Base-by-base conservation (phyloP, 352 stramenopile genomes). In the Phytophthora fragariae region DNA sequence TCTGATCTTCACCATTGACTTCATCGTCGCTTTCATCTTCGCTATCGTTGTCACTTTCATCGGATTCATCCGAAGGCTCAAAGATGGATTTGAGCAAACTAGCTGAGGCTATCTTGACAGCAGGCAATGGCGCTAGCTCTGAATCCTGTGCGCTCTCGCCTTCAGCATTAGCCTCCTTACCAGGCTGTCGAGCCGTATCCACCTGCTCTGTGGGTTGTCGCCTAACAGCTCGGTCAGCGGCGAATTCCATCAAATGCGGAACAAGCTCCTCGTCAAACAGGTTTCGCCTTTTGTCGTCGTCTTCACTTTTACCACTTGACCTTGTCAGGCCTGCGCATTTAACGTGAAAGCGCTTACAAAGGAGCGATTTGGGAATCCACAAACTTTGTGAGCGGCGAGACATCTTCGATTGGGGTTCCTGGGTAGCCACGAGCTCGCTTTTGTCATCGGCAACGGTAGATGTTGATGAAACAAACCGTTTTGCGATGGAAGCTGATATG, bases 341-440 rank as follows among this genome's bases (percentile, higher is more conserved):
- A 2, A 94, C 82, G 44, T 83, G 87, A 62, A 95, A 97, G 5
- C 90, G 90, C 67, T 97, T 97, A 72, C 90, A 95, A 0, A 97
- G 76, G 21, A 97, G 54, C 9, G 79, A 72, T 33, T 85, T 87
- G 5, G 90, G 90, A 27, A 91, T 81, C 87, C 88, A 97, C 10
- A 68, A 31, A 58, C 64, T 79, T 67, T 91, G 74, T 2, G 76
- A 88, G 10, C 88, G 82, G 46, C 76, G 71, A 17, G 86, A 92
- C 9, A 69, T 60, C 65, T 92, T 90, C 10, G 41, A 37, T 41
- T 44, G 62, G 19, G 47, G 9, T 8, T 68, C 62, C 15, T 58
- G 27, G 27, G 5, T 17, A 24, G 0, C n/a, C 60, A 19, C 21
- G 44, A 14, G 17, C 19, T 65, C 31, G 14, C 2, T 69, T 54